Percentiles rank a stretch among this genome's conserved stretches.
Conservation (phyloP, 371 early-diverging fungal species). For the Mucor racemosus region DNA sequence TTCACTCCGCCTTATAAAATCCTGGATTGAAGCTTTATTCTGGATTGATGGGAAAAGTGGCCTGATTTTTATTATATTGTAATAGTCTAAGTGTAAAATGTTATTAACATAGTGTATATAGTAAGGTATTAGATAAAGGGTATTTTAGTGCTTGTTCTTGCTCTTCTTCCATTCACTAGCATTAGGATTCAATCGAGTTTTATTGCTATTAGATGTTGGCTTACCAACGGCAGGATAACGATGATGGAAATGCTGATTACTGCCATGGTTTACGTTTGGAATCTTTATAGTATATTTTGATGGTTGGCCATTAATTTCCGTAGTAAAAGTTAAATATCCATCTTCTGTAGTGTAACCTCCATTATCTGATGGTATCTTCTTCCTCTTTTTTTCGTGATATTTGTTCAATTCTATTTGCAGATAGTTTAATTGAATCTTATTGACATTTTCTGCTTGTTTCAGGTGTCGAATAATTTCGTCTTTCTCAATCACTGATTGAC, state of each 20-base stretch:
- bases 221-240: background rate
- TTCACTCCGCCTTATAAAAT: background rate
- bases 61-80: background rate
- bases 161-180: conserved; percentile 6
- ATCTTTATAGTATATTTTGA: conserved; percentile 44
- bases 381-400: conserved; percentile 13
- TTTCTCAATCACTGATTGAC: conserved; percentile 9
- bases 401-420: conserved; percentile 30
- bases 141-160: background rate
- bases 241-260: background rate
- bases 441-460: conserved; percentile 33
- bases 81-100: background rate
- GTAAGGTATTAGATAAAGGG: conserved; percentile 3
- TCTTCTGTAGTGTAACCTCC: conserved; percentile 33
- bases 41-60: background rate
- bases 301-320: conserved; percentile 44
- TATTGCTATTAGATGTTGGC: background rate
- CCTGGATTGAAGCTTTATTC: background rate
- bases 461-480: conserved; percentile 36
- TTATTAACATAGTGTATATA: background rate
- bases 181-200: background rate
- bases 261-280: conserved; percentile 14
- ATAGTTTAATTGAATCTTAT: conserved; percentile 35
- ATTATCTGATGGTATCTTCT: background rate
- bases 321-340: conserved; percentile 47